Evolutionary conservation across 371 early-diverging fungal species (phyloP).

Genomic region (Mortierella sp.): DNA sequence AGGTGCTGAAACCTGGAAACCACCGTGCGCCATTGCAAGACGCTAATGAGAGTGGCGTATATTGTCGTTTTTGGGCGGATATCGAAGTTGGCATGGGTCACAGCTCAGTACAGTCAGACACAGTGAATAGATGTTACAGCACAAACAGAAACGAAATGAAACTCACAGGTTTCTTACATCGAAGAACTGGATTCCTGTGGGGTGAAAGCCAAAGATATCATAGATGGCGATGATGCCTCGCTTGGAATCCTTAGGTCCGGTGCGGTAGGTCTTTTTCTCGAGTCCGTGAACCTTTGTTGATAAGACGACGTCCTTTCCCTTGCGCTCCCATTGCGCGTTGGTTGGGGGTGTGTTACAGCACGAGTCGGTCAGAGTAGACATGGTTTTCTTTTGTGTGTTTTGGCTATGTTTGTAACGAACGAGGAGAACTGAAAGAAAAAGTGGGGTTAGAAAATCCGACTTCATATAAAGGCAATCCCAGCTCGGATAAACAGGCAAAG

Average conservation of each 20-base stretch:
- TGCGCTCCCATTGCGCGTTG: slow-evolving; percentile 37
- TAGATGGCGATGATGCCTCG: slow-evolving; percentile 46
- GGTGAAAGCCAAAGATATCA: slow-evolving; percentile 42
- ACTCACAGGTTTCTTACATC: slow-evolving; percentile 20
- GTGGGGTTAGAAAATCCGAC: too few species aligned
- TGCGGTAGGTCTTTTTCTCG: slow-evolving; percentile 31
- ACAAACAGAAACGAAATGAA: not conserved
- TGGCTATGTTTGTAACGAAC: too few species aligned
- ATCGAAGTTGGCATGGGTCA: too few species aligned
- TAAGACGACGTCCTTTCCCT: slow-evolving; percentile 24
- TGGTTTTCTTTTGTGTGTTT: too few species aligned
- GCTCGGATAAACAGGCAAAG: too few species aligned
- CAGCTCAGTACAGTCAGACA: too few species aligned
- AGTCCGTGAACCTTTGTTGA: slow-evolving; percentile 26
- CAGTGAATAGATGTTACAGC: too few species aligned
- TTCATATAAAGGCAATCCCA: too few species aligned
- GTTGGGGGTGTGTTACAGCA: slow-evolving; percentile 53
- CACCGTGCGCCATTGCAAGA: slow-evolving; percentile 39
- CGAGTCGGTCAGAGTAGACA: slow-evolving; percentile 1
- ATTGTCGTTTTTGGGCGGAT: too few species aligned
- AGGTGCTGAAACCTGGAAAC: slow-evolving; percentile 46
- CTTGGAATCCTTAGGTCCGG: slow-evolving; percentile 49
- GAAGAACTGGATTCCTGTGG: slow-evolving; percentile 41
- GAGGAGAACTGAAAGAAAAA: too few species aligned
- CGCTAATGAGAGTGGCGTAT: slow-evolving; percentile 11